Conservation (phyloP, 345 rosid species). For the Noccaea caerulescens region DNA sequence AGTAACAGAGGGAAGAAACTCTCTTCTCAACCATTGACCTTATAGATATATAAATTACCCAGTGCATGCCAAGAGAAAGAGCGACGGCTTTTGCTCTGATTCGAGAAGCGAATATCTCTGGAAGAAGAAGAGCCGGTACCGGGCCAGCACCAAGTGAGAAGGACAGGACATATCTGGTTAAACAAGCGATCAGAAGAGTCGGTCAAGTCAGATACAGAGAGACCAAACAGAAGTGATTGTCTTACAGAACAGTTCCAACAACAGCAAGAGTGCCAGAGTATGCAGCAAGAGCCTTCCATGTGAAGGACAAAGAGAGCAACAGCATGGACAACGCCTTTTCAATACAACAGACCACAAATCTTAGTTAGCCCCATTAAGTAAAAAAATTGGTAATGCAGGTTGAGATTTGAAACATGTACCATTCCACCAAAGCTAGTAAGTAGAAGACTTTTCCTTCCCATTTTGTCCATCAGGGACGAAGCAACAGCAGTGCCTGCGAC, state of each 20-base stretch:
- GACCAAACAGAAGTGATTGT: neutral
- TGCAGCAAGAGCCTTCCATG: constrained; percentile 91
- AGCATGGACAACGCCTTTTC: constrained; percentile 87
- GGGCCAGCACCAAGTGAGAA: constrained; percentile 99
- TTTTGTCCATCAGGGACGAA: constrained; percentile 95
- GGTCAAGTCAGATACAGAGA: neutral
- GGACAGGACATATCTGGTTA: constrained; percentile 80
- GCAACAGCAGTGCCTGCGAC: constrained; percentile 88
- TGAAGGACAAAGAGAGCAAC: constrained; percentile 89
- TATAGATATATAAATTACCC: constrained; percentile 51
- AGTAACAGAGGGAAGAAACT: constrained; percentile 3
- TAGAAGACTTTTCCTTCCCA: constrained; percentile 94
- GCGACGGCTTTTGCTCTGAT: constrained; percentile 98
- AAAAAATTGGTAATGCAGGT: neutral
- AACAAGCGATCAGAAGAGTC: constrained; percentile 12
- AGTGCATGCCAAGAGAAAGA: constrained; percentile 92
- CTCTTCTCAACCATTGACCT: constrained; percentile 4
- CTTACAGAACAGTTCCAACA: constrained; percentile 96
- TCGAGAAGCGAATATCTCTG: constrained; percentile 95
- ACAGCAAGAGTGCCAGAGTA: constrained; percentile 93
- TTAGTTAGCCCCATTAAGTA: neutral
- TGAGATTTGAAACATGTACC: constrained; percentile 51
- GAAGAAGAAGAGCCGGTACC: constrained; percentile 97
- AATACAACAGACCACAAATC: constrained; percentile 1
- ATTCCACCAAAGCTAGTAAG: constrained; percentile 90